These are phyloP conservation scores for Blastobotrys mokoenaii DNA, from an alignment of 805 yeast species.

Conservation along the genomic window DNA sequence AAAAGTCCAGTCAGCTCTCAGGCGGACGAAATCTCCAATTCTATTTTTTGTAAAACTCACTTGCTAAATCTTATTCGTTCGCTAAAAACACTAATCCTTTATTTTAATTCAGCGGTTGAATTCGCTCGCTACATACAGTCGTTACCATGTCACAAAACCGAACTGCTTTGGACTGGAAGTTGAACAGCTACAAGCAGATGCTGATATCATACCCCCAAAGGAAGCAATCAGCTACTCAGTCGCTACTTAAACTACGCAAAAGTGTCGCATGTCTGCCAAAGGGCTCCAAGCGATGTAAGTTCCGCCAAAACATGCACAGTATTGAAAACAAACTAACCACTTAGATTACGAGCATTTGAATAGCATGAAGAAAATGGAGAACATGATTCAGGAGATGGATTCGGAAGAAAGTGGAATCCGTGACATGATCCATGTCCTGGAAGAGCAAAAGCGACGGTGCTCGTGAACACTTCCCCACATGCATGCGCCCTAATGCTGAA, in stretches of 20 bases:
- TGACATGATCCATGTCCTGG: background rate
- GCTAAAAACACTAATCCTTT: too few species aligned
- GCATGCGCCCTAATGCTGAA: too few species aligned
- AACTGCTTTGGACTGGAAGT: background rate
- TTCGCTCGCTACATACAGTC: too few species aligned
- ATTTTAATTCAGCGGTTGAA: too few species aligned
- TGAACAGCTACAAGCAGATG: conserved; percentile 1
- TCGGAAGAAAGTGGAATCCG: background rate
- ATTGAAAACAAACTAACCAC: background rate
- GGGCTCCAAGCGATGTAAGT: conserved; percentile 1
- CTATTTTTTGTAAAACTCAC: too few species aligned
- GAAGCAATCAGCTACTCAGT: background rate
- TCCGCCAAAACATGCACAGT: too few species aligned
- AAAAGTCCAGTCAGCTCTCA: too few species aligned
- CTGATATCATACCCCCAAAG: background rate
- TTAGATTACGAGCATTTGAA: conserved; percentile 1
- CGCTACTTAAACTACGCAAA: background rate
- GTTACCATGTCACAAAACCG: too few species aligned
- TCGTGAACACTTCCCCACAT: too few species aligned
- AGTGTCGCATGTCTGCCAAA: background rate
- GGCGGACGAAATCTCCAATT: too few species aligned
- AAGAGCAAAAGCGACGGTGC: background rate
- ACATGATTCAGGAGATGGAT: conserved; percentile 1
- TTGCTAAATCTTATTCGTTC: too few species aligned
- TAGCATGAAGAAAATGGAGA: background rate